Evolutionary conservation across 2,329 filamentous ascomycete genomes (phyloP), one percentile per base, ranked within the genome.

Genomic region (Ceratocystiopsis sp.): DNA sequence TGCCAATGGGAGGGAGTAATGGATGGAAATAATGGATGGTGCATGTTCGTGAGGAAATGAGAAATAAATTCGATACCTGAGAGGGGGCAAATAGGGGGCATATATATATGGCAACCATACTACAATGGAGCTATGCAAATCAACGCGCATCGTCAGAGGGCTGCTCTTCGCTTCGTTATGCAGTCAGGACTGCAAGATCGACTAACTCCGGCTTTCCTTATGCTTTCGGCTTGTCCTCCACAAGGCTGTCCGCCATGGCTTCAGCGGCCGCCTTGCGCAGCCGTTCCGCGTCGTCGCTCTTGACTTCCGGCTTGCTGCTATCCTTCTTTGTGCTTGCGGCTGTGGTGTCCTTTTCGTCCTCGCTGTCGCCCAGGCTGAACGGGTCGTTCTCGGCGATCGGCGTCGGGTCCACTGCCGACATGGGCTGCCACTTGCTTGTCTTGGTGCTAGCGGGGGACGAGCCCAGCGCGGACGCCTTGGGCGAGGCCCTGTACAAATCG

Each of bases 381-480:
- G 91, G 91, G 56, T 98, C 91, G 53, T 94, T 89, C 52, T 96
- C 86, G 16, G 73, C 71, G 48, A 94, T 81, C 14, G 89, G 87
- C 49, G 75, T 80, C 1, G 87, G 85, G 50, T 93, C 84, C 14
- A 95, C 77, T 0, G 80, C 72, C 13, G 87, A 85, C 52, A 98
- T 66, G 11, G 91, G 89, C 61, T 98, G 89, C 91, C 91, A 98
- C 65, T 98, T 98, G 71, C 87, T 95, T 38, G 74, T 62, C 64
- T 86, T 91, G 50, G 65, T 62, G 40, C 33, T 29, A 11, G 21
- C 32, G 13, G 42, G 21, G 8, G 38, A 18, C 16, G 61, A 68
- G 33, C 33, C 33, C 42, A 64, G 63, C 2, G 25, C 25, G 10
- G 25, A 4, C 25, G 25, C 25, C 57, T 57, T 68, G 32, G 78